phyloP scores from a whole-genome alignment of 176 grass and related monocot genomes.

The Urochloa ruziziensis region DNA sequence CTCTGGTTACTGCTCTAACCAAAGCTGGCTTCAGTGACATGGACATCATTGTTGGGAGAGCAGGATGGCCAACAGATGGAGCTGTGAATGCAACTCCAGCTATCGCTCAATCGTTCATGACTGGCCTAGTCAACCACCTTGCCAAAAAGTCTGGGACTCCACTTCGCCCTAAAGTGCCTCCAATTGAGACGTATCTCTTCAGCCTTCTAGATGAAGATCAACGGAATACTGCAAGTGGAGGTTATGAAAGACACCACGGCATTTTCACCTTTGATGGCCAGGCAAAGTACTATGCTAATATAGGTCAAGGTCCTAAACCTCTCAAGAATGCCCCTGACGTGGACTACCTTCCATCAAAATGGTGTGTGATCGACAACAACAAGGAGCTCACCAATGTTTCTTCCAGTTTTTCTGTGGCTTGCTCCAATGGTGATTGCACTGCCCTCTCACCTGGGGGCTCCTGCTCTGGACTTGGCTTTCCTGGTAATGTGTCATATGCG shows the following conservation, averaged over 20 bases:
- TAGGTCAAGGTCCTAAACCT: slow-evolving; percentile 70
- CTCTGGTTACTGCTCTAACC: slow-evolving; percentile 71
- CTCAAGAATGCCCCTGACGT: slow-evolving; percentile 69
- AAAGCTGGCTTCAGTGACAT: slow-evolving; percentile 70
- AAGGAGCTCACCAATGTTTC: slow-evolving; percentile 70
- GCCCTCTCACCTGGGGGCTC: slow-evolving; percentile 71
- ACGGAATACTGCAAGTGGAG: slow-evolving; percentile 37
- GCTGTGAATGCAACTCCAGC: slow-evolving; percentile 75
- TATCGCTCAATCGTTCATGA: slow-evolving; percentile 70
- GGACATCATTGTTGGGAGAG: slow-evolving; percentile 68
- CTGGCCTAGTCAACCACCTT: slow-evolving; percentile 74
- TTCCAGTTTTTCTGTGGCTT: slow-evolving; percentile 54
- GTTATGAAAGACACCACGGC: slow-evolving; percentile 75
- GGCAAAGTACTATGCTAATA: slow-evolving; percentile 72
- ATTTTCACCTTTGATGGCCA: slow-evolving; percentile 99
- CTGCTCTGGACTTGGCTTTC: slow-evolving; percentile 69
- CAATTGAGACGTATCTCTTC: slow-evolving; percentile 65
- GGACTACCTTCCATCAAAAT: slow-evolving; percentile 70
- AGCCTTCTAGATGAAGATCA: slow-evolving; percentile 91
- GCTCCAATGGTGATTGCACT: slow-evolving; percentile 73
- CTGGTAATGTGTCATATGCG: slow-evolving; percentile 85
- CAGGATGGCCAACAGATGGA: slow-evolving; percentile 97
- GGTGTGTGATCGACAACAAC: slow-evolving; percentile 90
- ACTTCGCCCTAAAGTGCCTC: slow-evolving; percentile 70
- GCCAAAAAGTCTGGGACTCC: slow-evolving; percentile 78